Conservation (phyloP, 352 stramenopile genomes). For the Phytophthora sansomeana region DNA sequence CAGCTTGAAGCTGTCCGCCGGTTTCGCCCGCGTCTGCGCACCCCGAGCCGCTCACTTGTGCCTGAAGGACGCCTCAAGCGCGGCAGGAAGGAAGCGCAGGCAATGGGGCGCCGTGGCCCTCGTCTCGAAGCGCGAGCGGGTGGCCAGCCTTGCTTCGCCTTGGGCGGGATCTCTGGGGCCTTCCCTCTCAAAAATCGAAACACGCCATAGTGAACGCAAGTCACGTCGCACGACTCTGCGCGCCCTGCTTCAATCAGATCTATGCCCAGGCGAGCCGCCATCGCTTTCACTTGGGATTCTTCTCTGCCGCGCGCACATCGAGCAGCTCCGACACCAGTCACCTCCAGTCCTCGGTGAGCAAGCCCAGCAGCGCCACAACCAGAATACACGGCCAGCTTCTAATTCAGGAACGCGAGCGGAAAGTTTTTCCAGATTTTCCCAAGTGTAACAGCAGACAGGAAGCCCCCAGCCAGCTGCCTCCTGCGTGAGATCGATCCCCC, state of each 20-base stretch:
- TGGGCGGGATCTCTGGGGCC: neutral
- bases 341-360: too few species aligned
- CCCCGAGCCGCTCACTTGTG: too few species aligned
- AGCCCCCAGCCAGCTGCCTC: slow-evolving; percentile 4
- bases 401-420: slow-evolving; percentile 26
- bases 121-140: too few species aligned
- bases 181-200: slow-evolving; percentile 25
- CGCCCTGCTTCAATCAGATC: slow-evolving; percentile 20
- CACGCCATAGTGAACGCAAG: slow-evolving; percentile 23
- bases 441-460: slow-evolving; percentile 8
- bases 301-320: slow-evolving; percentile 14
- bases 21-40: neutral
- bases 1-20: too few species aligned
- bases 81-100: too few species aligned
- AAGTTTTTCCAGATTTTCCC: slow-evolving; percentile 36
- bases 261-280: slow-evolving; percentile 3
- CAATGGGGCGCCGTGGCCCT: neutral
- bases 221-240: slow-evolving; percentile 10
- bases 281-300: slow-evolving; percentile 5
- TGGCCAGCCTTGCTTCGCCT: neutral
- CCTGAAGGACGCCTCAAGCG: too few species aligned
- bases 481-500: neutral
- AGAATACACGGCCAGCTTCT: slow-evolving; percentile 4
- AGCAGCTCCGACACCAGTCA: neutral
- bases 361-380: too few species aligned